Base-by-base conservation (phyloP, 2,329 filamentous ascomycete genomes). In the Apiospora pterosperma region DNA sequence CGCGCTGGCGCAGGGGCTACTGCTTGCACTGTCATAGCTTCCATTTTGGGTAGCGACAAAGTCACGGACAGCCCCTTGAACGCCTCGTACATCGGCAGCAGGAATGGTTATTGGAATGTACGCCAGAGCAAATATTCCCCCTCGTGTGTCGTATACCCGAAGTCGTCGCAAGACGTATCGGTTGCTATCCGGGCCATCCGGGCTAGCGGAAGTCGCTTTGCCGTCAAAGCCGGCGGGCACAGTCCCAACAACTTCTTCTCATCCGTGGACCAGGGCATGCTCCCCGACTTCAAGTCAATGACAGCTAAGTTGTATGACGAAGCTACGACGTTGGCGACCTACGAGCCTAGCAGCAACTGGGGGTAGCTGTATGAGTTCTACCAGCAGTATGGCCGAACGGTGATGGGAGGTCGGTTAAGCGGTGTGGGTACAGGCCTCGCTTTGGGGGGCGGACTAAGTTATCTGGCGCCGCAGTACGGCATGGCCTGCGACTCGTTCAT, bases 141-240 rank as follows among this genome's bases (percentile, higher is more conserved):
- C 1, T 68, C 72, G 0, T 74, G 72, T 36, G 65, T 74, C 19
- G 67, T 74, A 6, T 71, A 73, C 62, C 71, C 72, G 3, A 52
- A 63, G 10, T 69, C 70, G 0, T 68, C 72, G 1, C 67, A 72
- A 41, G 72, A 74, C 62, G 71, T 74, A 14, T 74, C 72, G n/a
- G 59, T 64, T 10, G 62, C 68, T n/a, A 58, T 74, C 4, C 64
- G 70, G 42, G 71, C 72, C 5, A 69, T 74, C 28, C 68, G 66
- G 21, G 67, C 66, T 16, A 69, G 71, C 28, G 70, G 65, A 23
- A 70, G 58, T 12, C 61, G 64, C 7, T 65, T 65, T 61, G 72
- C 72, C 42, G 63, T 74, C 58, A 74, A 72, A 61, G 70, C 70
- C 2, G 71, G 70, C 5, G 72, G 72, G 2, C 72, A 74, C 59